These are phyloP conservation scores for Rubia tinctorum DNA, from an alignment of 305 asterid genomes.

Conservation along the genomic window DNA sequence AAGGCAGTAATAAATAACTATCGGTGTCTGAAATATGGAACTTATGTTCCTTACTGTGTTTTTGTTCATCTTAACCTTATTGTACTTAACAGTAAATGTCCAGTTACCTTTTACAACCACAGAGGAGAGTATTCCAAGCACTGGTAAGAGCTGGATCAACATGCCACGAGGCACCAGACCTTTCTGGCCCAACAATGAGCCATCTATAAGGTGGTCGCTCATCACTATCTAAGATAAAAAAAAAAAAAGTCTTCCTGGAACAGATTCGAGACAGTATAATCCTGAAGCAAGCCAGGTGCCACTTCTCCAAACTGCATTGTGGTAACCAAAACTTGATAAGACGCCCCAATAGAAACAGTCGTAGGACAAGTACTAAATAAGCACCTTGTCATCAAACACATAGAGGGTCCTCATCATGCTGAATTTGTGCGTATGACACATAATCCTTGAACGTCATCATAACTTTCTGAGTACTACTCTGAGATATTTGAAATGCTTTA, in stretches of 20 bases:
- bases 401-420: conserved; percentile 98
- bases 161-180: conserved; percentile 99
- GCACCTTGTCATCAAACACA: conserved; percentile 87
- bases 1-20: not conserved
- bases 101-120: conserved; percentile 85
- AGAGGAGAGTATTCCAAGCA: conserved; percentile 98
- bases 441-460: conserved; percentile 81
- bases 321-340: conserved; percentile 20
- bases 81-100: not conserved
- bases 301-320: conserved; percentile 81
- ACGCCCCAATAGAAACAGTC: conserved; percentile 14
- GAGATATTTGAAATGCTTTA: conserved; percentile 69
- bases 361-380: conserved; percentile 18
- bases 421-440: conserved; percentile 64
- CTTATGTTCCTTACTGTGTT: not conserved
- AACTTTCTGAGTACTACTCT: conserved; percentile 71
- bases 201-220: conserved; percentile 91
- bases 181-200: conserved; percentile 94
- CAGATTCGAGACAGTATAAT: conserved; percentile 69
- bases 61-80: not conserved
- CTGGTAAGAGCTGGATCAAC: conserved; percentile 99
- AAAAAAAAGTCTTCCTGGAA: conserved; percentile 95
- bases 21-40: not conserved
- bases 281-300: conserved; percentile 83
- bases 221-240: conserved; percentile 71